phyloP scores from a whole-genome alignment of 768 basidiomycete species.

The Brasilioporus rufonigricans region DNA sequence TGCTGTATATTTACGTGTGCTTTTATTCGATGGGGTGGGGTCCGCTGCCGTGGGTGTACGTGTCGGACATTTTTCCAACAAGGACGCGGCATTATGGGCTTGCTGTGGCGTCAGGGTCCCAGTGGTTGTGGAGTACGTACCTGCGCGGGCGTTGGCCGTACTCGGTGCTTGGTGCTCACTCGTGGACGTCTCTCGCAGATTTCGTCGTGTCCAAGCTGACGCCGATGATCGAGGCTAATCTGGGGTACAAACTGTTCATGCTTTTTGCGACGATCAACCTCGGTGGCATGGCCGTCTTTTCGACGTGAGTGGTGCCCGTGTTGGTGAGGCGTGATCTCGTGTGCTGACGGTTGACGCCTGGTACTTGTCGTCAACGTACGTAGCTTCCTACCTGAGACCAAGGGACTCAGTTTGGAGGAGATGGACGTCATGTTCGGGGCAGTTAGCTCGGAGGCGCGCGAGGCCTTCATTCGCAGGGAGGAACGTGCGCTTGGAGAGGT shows the following conservation, averaged over 20 bases:
- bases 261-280: conserved; percentile 77
- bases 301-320: conserved; percentile 43
- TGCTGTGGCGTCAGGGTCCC: conserved; percentile 69
- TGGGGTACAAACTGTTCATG: conserved; percentile 75
- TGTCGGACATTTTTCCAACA: conserved; percentile 85
- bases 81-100: conserved; percentile 81
- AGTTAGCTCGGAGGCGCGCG: conserved; percentile 52
- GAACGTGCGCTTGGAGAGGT: conserved; percentile 30
- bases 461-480: conserved; percentile 47
- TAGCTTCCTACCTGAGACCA: conserved; percentile 62
- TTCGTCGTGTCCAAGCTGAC: conserved; percentile 74
- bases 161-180: too few species aligned
- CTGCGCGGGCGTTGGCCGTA: too few species aligned
- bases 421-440: conserved; percentile 61
- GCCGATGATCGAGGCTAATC: conserved; percentile 54
- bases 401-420: conserved; percentile 53
- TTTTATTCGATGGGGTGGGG: conserved; percentile 91
- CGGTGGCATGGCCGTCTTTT: conserved; percentile 64
- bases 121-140: conserved; percentile 81
- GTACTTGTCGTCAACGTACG: too few species aligned
- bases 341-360: too few species aligned
- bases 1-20: conserved; percentile 84
- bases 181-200: too few species aligned
- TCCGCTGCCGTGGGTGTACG: conserved; percentile 64
- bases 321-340: neutral